A percentile compares a stretch with the other conserved stretches of the same genome.
Evolutionary conservation across 1,139 yeast genomes (phyloP).

Genomic region (Dujonia santamariae): DNA sequence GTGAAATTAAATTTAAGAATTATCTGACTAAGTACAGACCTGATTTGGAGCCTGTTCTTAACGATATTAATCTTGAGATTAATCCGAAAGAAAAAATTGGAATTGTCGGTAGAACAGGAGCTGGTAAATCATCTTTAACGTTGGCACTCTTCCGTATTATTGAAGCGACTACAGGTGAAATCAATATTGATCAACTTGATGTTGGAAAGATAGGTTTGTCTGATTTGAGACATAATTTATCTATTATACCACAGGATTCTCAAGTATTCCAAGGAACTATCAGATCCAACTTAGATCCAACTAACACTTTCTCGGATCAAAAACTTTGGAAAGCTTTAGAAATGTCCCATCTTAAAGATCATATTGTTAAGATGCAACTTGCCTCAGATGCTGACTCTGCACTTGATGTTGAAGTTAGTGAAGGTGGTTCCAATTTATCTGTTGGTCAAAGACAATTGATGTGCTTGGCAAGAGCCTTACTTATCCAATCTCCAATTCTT

Average conservation of each 20-base stretch:
- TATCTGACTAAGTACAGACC: conserved; percentile 60
- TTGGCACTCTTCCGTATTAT: conserved; percentile 71
- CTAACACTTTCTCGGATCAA: conserved; percentile 46
- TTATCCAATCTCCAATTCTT: conserved; percentile 60
- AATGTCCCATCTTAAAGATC: conserved; percentile 51
- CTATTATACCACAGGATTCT: conserved; percentile 70
- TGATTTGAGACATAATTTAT: conserved; percentile 51
- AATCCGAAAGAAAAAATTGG: conserved; percentile 69
- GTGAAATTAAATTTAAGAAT: conserved; percentile 52
- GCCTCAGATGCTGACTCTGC: conserved; percentile 15
- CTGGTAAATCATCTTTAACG: conserved; percentile 75
- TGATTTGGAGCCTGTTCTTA: conserved; percentile 51
- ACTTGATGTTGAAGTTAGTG: conserved; percentile 48
- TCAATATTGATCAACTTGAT: conserved; percentile 47
- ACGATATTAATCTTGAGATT: conserved; percentile 48
- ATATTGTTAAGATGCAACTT: conserved; percentile 24
- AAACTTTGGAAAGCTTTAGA: conserved; percentile 54
- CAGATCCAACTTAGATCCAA: conserved; percentile 60
- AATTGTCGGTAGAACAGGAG: conserved; percentile 85
- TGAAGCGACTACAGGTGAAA: conserved; percentile 58
- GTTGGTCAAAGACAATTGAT: conserved; percentile 77
- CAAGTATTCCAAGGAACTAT: conserved; percentile 64
- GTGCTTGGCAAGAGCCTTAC: conserved; percentile 71
- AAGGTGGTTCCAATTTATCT: conserved; percentile 72
- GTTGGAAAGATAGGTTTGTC: conserved; percentile 44